Evolutionary conservation across 2,329 filamentous ascomycete species (phyloP), one percentile per base, ranked within the genome.

Genomic region (Colletotrichum scovillei): DNA sequence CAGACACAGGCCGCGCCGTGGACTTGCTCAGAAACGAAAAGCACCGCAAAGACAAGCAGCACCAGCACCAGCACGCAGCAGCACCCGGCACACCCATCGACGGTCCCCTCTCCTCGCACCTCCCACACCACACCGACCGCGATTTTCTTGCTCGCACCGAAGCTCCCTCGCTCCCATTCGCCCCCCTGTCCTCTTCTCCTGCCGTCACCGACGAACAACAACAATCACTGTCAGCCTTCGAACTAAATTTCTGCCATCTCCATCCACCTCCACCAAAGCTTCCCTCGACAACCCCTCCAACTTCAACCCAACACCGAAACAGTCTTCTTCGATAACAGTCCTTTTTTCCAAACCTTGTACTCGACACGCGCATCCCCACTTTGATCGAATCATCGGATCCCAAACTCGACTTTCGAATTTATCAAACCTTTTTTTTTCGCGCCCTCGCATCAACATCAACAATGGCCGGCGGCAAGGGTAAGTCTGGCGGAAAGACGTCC

Each of bases 401-500:
- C 22, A 55, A n/a, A 49, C 62, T 57, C 3, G 26, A 12, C n/a
- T 24, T 24, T 22, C 26, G 38, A 56, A 35, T 46, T 46, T 46
- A 35, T 55, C 68, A 32, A 67, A 19, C 19, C 60, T 55, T 56
- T 62, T 67, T 26, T 26, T 62, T 42, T 57, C 67, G 67, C 67
- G 71, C 68, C 55, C 55, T 38, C 68, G 30, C 63, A 63, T 67
- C 72, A 42, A 63, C 28, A 75, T 76, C 72, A 77, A 86, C 83
- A 86, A 91, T 91, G 89, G 84, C 95, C 82, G 95, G 95, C 82
- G 95, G 95, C 87, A 98, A 98, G 90, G 95, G 95, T 90, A 97
- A 95, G 89, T 94, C 92, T 76, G 95, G 95, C 80, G 95, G 95
- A 82, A 98, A 97, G 92, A 95, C 87, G 83, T 89, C 93, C 72